Percentiles rank a stretch among this genome's conserved stretches.
phyloP scores from a whole-genome alignment of 164 flowering plant species.

The Litsea cubeba region DNA sequence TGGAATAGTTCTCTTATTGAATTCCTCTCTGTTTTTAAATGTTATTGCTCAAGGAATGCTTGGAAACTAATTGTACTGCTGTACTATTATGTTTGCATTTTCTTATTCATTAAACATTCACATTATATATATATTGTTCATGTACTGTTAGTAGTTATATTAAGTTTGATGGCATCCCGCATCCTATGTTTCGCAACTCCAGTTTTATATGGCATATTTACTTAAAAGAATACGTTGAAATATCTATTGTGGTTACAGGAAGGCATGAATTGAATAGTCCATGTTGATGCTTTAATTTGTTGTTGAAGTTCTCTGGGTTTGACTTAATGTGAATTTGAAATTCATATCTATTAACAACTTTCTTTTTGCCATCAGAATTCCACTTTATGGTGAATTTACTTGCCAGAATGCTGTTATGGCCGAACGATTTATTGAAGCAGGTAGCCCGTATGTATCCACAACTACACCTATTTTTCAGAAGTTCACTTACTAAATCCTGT shows the following conservation, averaged over 20 bases:
- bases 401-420: constrained; percentile 95
- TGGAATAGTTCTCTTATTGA: too few relatives aligned
- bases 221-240: too few relatives aligned
- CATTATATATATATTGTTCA: not conserved
- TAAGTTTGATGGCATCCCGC: not conserved
- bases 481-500: too few relatives aligned
- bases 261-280: not conserved
- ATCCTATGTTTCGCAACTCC: not conserved
- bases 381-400: constrained; percentile 89
- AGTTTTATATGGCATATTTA: not conserved
- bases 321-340: not conserved
- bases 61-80: too few relatives aligned
- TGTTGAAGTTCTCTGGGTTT: not conserved
- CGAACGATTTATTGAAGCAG: constrained; percentile 99
- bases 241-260: not conserved
- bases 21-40: too few relatives aligned
- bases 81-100: too few relatives aligned
- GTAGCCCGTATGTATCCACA: constrained; percentile 97
- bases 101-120: not conserved
- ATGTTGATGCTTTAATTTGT: not conserved
- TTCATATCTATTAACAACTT: not conserved
- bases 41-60: too few relatives aligned
- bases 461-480: constrained; percentile 3
- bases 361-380: constrained; percentile 49
- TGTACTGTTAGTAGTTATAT: not conserved